Conservation (phyloP, 768 basidiomycete genomes). For the Basidioascus undulatus region DNA sequence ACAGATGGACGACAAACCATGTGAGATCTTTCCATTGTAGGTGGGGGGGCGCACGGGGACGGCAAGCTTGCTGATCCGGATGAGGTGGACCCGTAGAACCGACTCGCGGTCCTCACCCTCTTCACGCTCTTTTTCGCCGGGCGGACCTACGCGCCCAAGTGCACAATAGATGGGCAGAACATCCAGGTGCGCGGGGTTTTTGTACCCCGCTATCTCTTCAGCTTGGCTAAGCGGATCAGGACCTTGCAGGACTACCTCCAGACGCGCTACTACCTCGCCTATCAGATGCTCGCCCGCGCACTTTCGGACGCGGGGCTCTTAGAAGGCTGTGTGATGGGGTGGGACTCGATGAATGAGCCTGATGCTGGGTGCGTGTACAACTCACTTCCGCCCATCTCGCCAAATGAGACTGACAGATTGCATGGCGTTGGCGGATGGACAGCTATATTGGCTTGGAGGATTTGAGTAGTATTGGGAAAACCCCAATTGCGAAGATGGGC, state of each 20-base stretch:
- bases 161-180: constrained; percentile 68
- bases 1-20: constrained; percentile 67
- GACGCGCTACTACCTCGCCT: constrained; percentile 12
- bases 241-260: constrained; percentile 13
- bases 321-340: constrained; percentile 77
- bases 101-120: constrained; percentile 60
- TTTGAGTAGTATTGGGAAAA: too few relatives aligned
- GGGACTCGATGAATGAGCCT: constrained; percentile 94
- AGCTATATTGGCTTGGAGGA: too few relatives aligned
- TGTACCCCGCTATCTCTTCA: too few relatives aligned
- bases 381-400: too few relatives aligned
- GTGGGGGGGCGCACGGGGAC: too few relatives aligned
- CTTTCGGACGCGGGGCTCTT: constrained; percentile 38
- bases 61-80: too few relatives aligned
- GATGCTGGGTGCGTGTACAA: constrained; percentile 63
- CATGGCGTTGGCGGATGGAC: too few relatives aligned
- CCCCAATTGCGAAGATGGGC: too few relatives aligned
- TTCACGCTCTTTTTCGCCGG: constrained; percentile 93
- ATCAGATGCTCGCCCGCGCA: constrained; percentile 11
- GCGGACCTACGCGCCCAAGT: constrained; percentile 66
- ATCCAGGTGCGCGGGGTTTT: too few relatives aligned
- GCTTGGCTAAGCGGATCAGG: not conserved
- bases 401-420: too few relatives aligned
- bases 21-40: not conserved
- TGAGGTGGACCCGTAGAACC: too few relatives aligned